Percentiles rank a stretch among this genome's conserved stretches.
These are phyloP conservation scores for Fremontodendron californicum DNA, from an alignment of 345 rosid genomes.

Conservation along the genomic window DNA sequence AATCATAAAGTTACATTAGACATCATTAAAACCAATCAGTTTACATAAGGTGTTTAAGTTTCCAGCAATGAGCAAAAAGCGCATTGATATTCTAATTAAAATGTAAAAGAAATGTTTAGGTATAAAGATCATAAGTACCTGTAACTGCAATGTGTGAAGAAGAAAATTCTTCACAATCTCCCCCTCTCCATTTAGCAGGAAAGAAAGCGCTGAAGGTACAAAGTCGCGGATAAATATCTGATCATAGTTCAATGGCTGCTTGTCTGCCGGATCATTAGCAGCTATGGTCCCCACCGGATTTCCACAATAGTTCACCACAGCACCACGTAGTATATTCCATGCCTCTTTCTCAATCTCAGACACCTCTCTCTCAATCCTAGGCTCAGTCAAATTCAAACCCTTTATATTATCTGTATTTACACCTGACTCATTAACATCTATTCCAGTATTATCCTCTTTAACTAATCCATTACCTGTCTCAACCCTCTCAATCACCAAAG, in stretches of 20 bases:
- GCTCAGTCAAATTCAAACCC: slow-evolving; percentile 36
- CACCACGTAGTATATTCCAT: slow-evolving; percentile 73
- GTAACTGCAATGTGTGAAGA: slow-evolving; percentile 86
- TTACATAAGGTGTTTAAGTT: not conserved
- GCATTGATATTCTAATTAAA: not conserved
- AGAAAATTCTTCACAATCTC: slow-evolving; percentile 95
- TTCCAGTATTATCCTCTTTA: slow-evolving; percentile 38
- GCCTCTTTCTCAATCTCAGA: slow-evolving; percentile 74
- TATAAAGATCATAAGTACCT: slow-evolving; percentile 46
- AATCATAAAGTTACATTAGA: not conserved
- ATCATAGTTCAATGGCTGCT: slow-evolving; percentile 77
- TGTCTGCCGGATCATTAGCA: slow-evolving; percentile 69
- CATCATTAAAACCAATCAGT: not conserved
- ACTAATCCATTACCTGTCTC: slow-evolving; percentile 27
- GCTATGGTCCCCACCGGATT: slow-evolving; percentile 87
- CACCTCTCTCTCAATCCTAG: slow-evolving; percentile 43
- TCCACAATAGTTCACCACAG: slow-evolving; percentile 72
- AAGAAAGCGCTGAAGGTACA: slow-evolving; percentile 90
- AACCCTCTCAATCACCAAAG: slow-evolving; percentile 47
- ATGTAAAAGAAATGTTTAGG: not conserved
- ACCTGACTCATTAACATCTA: slow-evolving; percentile 30
- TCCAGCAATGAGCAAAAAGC: not conserved
- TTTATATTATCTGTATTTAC: slow-evolving; percentile 35
- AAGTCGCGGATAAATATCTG: slow-evolving; percentile 96
- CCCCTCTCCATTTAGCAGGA: slow-evolving; percentile 78